Evolutionary conservation across 768 basidiomycete genomes (phyloP).

Genomic region (Lactarius pseudohatsudake): DNA sequence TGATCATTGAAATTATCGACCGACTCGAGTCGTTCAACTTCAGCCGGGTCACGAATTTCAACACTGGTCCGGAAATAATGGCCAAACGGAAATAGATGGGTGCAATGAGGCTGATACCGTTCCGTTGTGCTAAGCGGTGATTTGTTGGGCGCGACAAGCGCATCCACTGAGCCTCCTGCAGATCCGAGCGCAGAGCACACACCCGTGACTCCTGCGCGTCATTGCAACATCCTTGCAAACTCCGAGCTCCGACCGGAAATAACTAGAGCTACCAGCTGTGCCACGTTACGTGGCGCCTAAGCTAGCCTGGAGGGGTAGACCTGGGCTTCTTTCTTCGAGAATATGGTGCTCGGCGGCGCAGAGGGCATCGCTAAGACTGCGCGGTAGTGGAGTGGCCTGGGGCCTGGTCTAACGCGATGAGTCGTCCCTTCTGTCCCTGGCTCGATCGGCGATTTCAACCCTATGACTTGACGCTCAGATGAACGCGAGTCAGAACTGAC

Average conservation of each 20-base stretch:
- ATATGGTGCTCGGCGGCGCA: background rate
- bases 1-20: background rate
- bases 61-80: background rate
- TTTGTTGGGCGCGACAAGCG: background rate
- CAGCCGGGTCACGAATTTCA: background rate
- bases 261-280: background rate
- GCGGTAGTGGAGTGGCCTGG: background rate
- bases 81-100: background rate
- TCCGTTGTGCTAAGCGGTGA: background rate
- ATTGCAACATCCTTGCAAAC: slow-evolving; percentile 11
- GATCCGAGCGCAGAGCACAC: slow-evolving; percentile 1
- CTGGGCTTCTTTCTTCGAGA: background rate
- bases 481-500: background rate
- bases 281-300: background rate
- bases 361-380: background rate
- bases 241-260: slow-evolving; percentile 23
- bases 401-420: background rate
- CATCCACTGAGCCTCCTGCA: slow-evolving; percentile 1
- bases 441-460: slow-evolving; percentile 3
- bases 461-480: background rate
- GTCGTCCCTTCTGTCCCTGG: background rate
- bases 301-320: background rate
- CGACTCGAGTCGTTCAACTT: background rate
- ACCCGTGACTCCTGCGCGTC: slow-evolving; percentile 1
- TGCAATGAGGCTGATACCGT: background rate